phyloP scores from a whole-genome alignment of 148 eudicot genomes.

The Vaccinium darrowii region DNA sequence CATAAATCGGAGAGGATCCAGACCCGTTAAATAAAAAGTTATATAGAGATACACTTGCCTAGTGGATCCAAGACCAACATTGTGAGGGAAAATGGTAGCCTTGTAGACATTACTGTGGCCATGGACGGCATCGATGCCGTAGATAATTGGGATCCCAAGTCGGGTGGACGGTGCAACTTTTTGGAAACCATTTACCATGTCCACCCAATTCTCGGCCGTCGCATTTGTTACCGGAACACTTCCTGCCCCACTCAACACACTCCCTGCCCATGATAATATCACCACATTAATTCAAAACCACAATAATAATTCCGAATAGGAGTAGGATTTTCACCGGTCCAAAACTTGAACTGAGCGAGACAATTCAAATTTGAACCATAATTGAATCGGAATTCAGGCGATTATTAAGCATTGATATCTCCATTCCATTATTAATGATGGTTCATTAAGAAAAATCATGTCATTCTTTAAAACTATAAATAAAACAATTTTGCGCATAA shows the following conservation, averaged over 20 bases:
- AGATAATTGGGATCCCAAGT: not conserved
- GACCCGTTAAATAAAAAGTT: not conserved
- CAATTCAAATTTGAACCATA: no score
- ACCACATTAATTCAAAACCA: no score
- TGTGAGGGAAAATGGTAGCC: not conserved
- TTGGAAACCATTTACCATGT: not conserved
- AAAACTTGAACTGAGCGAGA: no score
- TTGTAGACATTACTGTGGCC: not conserved
- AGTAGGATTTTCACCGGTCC: no score
- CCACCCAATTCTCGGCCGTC: not conserved
- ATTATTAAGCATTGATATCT: no score
- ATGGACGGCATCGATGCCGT: not conserved
- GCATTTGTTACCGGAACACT: not conserved
- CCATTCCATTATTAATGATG: no score
- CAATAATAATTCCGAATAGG: no score
- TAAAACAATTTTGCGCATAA: no score
- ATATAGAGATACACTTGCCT: not conserved
- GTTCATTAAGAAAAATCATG: no score
- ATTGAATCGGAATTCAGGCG: no score
- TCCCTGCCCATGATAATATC: not conserved
- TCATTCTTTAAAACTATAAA: no score
- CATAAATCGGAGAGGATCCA: no score
- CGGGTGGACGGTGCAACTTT: not conserved
- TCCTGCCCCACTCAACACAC: not conserved
- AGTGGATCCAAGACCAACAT: not conserved